Evolutionary conservation across 257 asterid species (phyloP), one percentile per base, ranked within the genome.

Genomic region (Gentiana dahurica): DNA sequence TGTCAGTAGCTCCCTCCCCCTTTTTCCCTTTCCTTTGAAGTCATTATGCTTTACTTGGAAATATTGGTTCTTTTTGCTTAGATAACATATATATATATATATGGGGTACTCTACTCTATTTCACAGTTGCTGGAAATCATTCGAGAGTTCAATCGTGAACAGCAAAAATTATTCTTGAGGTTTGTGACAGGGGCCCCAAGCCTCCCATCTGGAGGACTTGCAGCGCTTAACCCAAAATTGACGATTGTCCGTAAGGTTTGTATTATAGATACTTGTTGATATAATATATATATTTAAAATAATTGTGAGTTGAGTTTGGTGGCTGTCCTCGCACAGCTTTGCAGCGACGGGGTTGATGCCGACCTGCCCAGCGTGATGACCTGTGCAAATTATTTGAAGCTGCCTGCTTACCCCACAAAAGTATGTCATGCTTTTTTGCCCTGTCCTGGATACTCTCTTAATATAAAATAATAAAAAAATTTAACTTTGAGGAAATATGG

Each of bases 321-420:
- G 50, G 36, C 56, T 5, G 1, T 15, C 35, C 24, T 15, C 24
- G 47, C 55, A 64, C 94, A 91, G 98, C 93, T 75, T 72, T 85
- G 94, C 64, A 76, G 84, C 72, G 62, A 47, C 65, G 72, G 64
- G 51, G 68, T 62, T 2, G 96, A 91, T 38, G 83, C 65, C 1
- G 96, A 91, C 75, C 78, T 87, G 66, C 98, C 98, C 1, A 91
- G 98, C 36, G 98, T 91, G 65, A 91, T 91, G 98, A 91, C 96
- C 37, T 91, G 98, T 45, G 94, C 95, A 50, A 91, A 91, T 63
- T 91, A 91, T 62, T 71, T 91, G 70, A 91, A 91, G 83, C 89
- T 91, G 60, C 98, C 98, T 8, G 86, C 98, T 38, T 91, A 91
- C 81, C 81, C 98, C 46, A 73, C 96, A 34, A 91, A 91, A 66